These are phyloP conservation scores for Lactifluus echinatus DNA, from an alignment of 768 basidiomycete genomes.

Conservation along the genomic window DNA sequence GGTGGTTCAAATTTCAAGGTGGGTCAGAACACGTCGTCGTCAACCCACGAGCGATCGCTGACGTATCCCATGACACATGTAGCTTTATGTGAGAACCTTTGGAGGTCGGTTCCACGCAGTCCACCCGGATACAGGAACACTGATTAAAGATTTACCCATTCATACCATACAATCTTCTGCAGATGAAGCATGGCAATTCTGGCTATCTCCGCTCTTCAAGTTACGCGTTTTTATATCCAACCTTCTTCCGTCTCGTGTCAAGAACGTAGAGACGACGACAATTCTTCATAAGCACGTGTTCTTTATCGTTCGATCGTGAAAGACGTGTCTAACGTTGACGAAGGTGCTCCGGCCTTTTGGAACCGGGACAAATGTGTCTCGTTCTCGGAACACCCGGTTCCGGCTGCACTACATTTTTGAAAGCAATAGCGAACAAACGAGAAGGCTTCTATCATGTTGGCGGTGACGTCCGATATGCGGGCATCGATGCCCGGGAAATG, in stretches of 20 bases:
- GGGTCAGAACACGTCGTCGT: constrained; percentile 10
- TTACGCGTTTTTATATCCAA: neutral
- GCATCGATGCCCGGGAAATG: constrained; percentile 72
- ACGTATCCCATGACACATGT: neutral
- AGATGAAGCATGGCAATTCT: constrained; percentile 22
- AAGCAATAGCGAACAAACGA: constrained; percentile 71
- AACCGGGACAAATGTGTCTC: constrained; percentile 21
- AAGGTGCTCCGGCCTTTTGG: constrained; percentile 47
- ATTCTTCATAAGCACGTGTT: constrained; percentile 17
- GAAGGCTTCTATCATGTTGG: constrained; percentile 52
- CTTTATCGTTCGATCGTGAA: too few relatives aligned
- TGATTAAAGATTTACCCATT: neutral
- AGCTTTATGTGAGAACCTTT: constrained; percentile 57
- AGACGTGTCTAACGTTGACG: constrained; percentile 50
- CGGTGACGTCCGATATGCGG: constrained; percentile 76
- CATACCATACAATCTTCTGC: too few relatives aligned
- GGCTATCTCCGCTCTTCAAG: constrained; percentile 13
- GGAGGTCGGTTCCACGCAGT: constrained; percentile 36
- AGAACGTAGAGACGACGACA: constrained; percentile 3
- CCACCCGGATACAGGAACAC: neutral
- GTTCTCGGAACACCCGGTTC: constrained; percentile 37
- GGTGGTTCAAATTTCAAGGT: constrained; percentile 59
- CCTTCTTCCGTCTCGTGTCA: neutral
- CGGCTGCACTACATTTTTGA: constrained; percentile 83
- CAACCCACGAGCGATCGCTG: neutral